Evolutionary conservation across 768 basidiomycete genomes (phyloP), one percentile per base, ranked within the genome.

Genomic region (Amanita jacksonii): DNA sequence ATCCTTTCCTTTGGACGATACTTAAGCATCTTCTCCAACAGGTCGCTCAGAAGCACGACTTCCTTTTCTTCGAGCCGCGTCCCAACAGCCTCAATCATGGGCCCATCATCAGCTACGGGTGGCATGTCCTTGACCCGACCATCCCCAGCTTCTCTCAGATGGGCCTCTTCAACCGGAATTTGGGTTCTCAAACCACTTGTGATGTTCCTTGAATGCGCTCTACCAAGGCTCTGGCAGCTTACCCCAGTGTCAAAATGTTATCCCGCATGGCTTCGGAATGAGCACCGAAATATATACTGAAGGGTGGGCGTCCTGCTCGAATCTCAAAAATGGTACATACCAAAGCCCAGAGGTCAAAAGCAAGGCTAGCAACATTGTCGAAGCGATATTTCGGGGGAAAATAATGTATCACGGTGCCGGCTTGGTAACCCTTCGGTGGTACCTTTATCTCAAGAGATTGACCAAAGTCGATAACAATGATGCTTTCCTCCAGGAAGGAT

Each of bases 1-100:
- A 38, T 38, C 37, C 37, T 20, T 38, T 38, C 37, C 37, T 38
- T 22, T 19, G 37, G 37, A 23, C 20, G 16, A n/a, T 38, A 38
- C 37, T 23, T 38, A 22, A 38, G 20, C 37, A 38, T 38, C 37
- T 38, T 38, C n/a, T 38, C 37, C 20, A 38, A 38, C 22, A 38
- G 22, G 22, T 38, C 37, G 24, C 37, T 23, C 10, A 38, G n/a
- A 22, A 38, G 37, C 20, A 20, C 37, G 8, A 38, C 22, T 15
- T 38, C 37, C 19, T 23, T 22, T 23, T 38, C 37, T n/a, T 38
- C 37, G 18, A 38, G 19, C 37, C 20, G 37, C 22, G 22, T 38
- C 22, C 37, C 37, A 38, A 38, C 22, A 38, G 20, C 5, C 37
- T 38, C 37, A 23, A 38, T 38, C 37, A 38, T 38, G 22, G 37